Conservation (phyloP, 805 yeast genomes). For the Ogataea ramenticola region DNA sequence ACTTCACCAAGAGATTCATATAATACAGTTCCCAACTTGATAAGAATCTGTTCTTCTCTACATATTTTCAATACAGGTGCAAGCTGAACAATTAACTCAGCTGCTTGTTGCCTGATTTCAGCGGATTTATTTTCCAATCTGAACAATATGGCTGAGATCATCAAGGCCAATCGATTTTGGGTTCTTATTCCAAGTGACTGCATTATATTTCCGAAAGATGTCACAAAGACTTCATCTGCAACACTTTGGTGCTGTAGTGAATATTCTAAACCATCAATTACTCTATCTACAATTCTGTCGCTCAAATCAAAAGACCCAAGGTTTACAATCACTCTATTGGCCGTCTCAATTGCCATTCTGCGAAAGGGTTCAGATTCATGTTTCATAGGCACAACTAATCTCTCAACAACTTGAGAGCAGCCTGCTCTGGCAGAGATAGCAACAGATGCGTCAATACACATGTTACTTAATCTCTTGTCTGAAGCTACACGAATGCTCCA, state of each 20-base stretch:
- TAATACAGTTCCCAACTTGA: constrained; percentile 64
- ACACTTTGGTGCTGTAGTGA: constrained; percentile 74
- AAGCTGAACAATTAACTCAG: constrained; percentile 61
- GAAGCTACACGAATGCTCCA: constrained; percentile 82
- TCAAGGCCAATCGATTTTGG: constrained; percentile 64
- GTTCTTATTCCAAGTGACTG: constrained; percentile 55
- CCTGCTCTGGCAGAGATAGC: constrained; percentile 65
- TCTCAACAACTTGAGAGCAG: constrained; percentile 48
- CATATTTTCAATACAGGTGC: constrained; percentile 64
- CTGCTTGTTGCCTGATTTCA: constrained; percentile 74
- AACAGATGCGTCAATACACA: constrained; percentile 68
- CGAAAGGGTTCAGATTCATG: constrained; percentile 82
- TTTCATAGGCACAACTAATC: constrained; percentile 51
- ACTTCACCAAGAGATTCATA: constrained; percentile 93
- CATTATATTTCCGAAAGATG: constrained; percentile 59
- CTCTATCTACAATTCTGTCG: constrained; percentile 48
- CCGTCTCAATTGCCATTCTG: constrained; percentile 68
- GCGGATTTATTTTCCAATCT: constrained; percentile 66
- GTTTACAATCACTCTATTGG: constrained; percentile 43
- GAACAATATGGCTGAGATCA: constrained; percentile 65
- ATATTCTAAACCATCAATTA: constrained; percentile 73
- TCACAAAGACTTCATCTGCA: constrained; percentile 48
- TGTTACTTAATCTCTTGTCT: constrained; percentile 46
- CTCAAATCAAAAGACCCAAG: constrained; percentile 55
- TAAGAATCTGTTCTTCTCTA: constrained; percentile 53